Conservation (phyloP, 306 rosid genomes). For the Prunus fruticosa region DNA sequence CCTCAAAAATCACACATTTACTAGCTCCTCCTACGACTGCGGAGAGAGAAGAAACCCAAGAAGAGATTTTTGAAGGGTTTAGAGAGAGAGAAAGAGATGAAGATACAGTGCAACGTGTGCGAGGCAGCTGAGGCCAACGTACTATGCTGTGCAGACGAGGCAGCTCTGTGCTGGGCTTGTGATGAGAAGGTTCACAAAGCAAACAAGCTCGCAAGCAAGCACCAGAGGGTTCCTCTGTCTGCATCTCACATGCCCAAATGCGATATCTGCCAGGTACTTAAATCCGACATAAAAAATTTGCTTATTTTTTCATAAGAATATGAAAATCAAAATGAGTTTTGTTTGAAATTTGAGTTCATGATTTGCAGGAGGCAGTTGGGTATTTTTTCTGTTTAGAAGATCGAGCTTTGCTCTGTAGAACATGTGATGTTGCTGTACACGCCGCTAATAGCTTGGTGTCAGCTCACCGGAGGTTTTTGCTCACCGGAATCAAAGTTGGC, state of each 20-base stretch:
- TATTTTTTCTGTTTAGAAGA: constrained; percentile 89
- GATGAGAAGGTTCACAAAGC: constrained; percentile 94
- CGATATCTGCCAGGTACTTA: constrained; percentile 84
- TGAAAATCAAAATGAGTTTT: background rate
- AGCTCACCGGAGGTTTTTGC: constrained; percentile 62
- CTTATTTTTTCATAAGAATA: constrained; percentile 12
- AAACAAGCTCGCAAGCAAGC: constrained; percentile 88
- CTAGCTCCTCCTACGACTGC: background rate
- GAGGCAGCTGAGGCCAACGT: constrained; percentile 87
- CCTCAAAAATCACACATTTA: constrained; percentile 36
- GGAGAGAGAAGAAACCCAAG: background rate
- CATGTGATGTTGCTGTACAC: constrained; percentile 76
- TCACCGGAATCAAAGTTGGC: constrained; percentile 70
- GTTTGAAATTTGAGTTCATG: background rate
- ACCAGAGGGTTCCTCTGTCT: constrained; percentile 80
- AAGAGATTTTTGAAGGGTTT: constrained; percentile 13
- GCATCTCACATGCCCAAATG: constrained; percentile 80
- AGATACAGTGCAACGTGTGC: constrained; percentile 97
- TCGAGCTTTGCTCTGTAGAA: constrained; percentile 82
- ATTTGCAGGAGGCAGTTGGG: constrained; percentile 69
- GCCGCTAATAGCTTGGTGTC: constrained; percentile 52
- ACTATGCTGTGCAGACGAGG: constrained; percentile 95
- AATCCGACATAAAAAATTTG: background rate
- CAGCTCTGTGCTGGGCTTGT: constrained; percentile 87
- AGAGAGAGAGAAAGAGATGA: constrained; percentile 42